Percentiles rank a stretch among this genome's conserved stretches.
phyloP scores from a whole-genome alignment of 129 eudicot species.

The Heracleum sosnowskyi region DNA sequence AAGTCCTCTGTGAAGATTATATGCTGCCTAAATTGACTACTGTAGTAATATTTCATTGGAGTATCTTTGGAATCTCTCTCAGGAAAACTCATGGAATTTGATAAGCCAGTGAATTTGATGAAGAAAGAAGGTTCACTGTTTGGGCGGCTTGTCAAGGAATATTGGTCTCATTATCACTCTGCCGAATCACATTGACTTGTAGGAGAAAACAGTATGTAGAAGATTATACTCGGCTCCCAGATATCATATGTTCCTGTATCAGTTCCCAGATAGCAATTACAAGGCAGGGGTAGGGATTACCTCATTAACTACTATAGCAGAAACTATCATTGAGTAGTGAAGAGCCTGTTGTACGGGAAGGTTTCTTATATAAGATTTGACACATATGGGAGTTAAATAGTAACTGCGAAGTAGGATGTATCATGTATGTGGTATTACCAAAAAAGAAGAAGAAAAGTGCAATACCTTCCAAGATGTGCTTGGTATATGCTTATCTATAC shows the following conservation, averaged over 20 bases:
- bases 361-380: not conserved
- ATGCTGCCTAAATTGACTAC: not conserved
- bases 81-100: constrained; percentile 85
- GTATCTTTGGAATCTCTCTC: constrained; percentile 13
- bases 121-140: constrained; percentile 77
- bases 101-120: constrained; percentile 85
- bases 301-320: not conserved
- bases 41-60: not conserved
- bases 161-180: constrained; percentile 76
- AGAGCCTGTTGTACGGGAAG: not conserved
- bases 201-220: not conserved
- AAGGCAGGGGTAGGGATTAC: not conserved
- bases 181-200: constrained; percentile 27
- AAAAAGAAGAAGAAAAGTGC: not conserved
- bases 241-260: not conserved
- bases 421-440: not conserved
- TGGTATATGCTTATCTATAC: not conserved
- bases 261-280: not conserved
- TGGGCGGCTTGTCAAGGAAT: constrained; percentile 84
- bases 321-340: not conserved
- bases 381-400: not conserved
- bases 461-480: not conserved
- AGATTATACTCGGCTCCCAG: not conserved
- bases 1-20: not conserved
- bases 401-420: not conserved